Evolutionary conservation across 1,284 basidiomycete species (phyloP).

Genomic region (Boletus smithii): DNA sequence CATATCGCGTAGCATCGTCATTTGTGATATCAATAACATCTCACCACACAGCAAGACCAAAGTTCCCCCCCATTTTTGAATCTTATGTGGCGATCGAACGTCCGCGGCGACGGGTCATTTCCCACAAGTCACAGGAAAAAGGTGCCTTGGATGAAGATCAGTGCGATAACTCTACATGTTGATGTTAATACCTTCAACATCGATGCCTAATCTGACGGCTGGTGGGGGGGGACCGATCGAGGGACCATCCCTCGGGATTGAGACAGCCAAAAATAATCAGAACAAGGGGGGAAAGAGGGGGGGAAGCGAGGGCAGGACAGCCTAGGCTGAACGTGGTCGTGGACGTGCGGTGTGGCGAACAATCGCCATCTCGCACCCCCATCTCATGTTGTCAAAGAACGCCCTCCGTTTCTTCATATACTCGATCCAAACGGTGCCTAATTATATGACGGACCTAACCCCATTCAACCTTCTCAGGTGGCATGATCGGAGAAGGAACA

Average conservation of each 20-base stretch:
- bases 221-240: conserved; percentile 15
- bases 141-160: conserved; percentile 10
- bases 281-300: not conserved
- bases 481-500: conserved; percentile 22
- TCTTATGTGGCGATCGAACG: conserved; percentile 8
- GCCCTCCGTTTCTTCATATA: conserved; percentile 1
- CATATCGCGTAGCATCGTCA: not conserved
- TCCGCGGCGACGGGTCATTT: conserved; percentile 17
- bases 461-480: conserved; percentile 21
- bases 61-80: no score
- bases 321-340: not conserved
- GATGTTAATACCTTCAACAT: not conserved
- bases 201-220: conserved; percentile 16
- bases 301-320: not conserved
- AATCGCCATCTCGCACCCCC: conserved; percentile 4
- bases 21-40: not conserved
- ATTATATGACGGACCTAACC: conserved; percentile 11
- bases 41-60: not conserved
- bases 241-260: conserved; percentile 1
- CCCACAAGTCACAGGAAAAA: not conserved
- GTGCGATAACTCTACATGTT: conserved; percentile 1
- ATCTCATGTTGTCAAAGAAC: conserved; percentile 2
- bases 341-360: conserved; percentile 7
- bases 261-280: not conserved
- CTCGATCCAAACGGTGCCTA: conserved; percentile 7